These are phyloP conservation scores for Trichoderma gamsii DNA, from an alignment of 495 filamentous ascomycete species.

Conservation along the genomic window DNA sequence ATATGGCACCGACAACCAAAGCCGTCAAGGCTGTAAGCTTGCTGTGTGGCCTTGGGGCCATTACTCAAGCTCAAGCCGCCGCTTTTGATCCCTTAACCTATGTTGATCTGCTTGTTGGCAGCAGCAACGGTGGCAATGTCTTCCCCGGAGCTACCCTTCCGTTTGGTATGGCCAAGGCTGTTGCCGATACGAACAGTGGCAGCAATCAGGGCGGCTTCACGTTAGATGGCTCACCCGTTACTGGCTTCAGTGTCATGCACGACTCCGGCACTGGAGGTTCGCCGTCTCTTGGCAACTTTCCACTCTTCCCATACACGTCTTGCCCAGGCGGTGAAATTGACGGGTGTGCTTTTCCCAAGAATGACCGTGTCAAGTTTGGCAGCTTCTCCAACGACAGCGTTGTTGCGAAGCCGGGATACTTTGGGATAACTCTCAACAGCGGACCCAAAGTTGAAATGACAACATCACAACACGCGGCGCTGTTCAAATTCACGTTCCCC, in stretches of 20 bases:
- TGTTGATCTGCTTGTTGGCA: constrained; percentile 55
- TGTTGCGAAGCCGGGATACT: constrained; percentile 60
- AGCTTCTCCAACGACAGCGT: constrained; percentile 45
- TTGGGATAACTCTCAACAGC: constrained; percentile 52
- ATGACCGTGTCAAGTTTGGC: constrained; percentile 27
- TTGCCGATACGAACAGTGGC: constrained; percentile 60
- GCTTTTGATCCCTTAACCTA: constrained; percentile 35
- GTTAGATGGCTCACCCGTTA: constrained; percentile 53
- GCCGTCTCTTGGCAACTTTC: constrained; percentile 68
- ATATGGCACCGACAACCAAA: neutral
- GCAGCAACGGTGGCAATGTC: constrained; percentile 61
- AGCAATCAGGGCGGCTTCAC: constrained; percentile 70
- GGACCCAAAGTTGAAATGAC: constrained; percentile 66
- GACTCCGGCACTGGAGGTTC: constrained; percentile 67
- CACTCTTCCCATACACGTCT: constrained; percentile 60
- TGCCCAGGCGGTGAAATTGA: constrained; percentile 62
- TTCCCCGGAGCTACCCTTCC: constrained; percentile 70
- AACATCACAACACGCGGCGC: constrained; percentile 52
- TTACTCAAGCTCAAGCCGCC: constrained; percentile 15
- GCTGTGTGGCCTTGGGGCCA: neutral
- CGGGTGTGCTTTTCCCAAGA: constrained; percentile 56
- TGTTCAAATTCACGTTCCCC: constrained; percentile 66
- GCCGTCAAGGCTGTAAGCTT: neutral
- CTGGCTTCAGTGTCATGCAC: constrained; percentile 63
- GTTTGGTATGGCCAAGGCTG: constrained; percentile 73